Conservation (phyloP, 805 yeast genomes). For the Candida pseudofarinosa region DNA sequence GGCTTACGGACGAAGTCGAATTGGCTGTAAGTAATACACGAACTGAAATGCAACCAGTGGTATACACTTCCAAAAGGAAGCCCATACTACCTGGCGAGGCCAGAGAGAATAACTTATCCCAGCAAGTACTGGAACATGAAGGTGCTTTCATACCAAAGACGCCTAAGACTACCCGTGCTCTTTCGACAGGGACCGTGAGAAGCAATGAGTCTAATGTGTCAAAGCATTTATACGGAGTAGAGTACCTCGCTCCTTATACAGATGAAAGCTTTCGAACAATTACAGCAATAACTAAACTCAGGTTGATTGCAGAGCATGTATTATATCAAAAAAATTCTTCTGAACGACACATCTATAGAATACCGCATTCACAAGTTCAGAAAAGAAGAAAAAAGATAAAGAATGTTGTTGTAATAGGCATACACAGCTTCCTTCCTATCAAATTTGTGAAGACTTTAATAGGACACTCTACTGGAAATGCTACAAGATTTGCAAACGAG, state of each 20-base stretch:
- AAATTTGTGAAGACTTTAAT: slow-evolving; percentile 34
- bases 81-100: slow-evolving; percentile 34
- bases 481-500: slow-evolving; percentile 22
- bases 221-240: neutral
- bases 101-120: slow-evolving; percentile 23
- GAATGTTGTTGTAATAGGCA: slow-evolving; percentile 29
- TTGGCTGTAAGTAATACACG: slow-evolving; percentile 32
- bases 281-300: slow-evolving; percentile 18
- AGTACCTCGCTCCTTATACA: slow-evolving; percentile 17
- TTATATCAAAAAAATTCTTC: slow-evolving; percentile 17
- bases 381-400: slow-evolving; percentile 10
- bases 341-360: slow-evolving; percentile 26
- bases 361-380: slow-evolving; percentile 4
- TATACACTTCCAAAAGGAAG: slow-evolving; percentile 23
- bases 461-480: slow-evolving; percentile 35
- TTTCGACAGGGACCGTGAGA: neutral
- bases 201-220: neutral
- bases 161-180: neutral
- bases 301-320: slow-evolving; percentile 20
- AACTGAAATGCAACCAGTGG: slow-evolving; percentile 31
- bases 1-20: slow-evolving; percentile 14
- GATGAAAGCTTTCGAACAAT: slow-evolving; percentile 20
- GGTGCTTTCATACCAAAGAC: neutral
- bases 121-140: too few species aligned
- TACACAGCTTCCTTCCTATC: slow-evolving; percentile 39